These are phyloP conservation scores for Sistotremastrum suecicum DNA, from an alignment of 768 basidiomycete species.

Conservation along the genomic window DNA sequence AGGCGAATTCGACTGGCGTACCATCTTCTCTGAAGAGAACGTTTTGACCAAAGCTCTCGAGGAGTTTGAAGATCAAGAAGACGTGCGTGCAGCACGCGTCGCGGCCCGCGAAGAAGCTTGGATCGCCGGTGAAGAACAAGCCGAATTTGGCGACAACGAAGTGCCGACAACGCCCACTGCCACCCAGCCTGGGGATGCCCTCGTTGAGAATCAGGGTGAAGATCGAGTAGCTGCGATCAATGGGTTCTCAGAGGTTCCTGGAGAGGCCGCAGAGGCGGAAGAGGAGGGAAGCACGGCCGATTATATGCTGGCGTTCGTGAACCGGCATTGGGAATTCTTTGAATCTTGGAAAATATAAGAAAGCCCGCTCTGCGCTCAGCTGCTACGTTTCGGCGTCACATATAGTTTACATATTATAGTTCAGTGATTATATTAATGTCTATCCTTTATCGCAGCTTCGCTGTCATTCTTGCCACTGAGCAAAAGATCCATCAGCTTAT, in stretches of 20 bases:
- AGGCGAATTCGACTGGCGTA: conserved; percentile 91
- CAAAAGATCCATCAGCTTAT: no score
- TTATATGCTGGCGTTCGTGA: conserved; percentile 66
- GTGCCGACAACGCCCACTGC: conserved; percentile 4
- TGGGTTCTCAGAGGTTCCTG: conserved; percentile 3
- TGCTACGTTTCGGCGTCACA: no score
- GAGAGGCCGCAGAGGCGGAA: conserved; percentile 13
- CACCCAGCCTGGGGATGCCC: conserved; percentile 9
- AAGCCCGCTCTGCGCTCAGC: no score
- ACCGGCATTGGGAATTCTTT: conserved; percentile 54
- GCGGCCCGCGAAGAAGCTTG: conserved; percentile 62
- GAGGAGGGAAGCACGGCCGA: conserved; percentile 70
- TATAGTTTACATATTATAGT: no score
- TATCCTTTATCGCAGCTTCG: no score
- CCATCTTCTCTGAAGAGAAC: conserved; percentile 49
- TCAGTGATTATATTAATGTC: no score
- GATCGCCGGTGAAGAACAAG: conserved; percentile 65
- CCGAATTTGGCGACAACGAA: conserved; percentile 56
- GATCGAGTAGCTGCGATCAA: conserved; percentile 3
- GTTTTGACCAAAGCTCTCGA: conserved; percentile 65
- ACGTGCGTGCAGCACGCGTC: conserved; percentile 65
- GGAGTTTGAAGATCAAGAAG: conserved; percentile 80
- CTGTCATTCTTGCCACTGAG: no score
- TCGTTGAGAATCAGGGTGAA: conserved; percentile 4
- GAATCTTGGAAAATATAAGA: conserved; percentile 49